Conservation (phyloP, 2,329 filamentous ascomycete genomes). For the Alternaria consortialis region DNA sequence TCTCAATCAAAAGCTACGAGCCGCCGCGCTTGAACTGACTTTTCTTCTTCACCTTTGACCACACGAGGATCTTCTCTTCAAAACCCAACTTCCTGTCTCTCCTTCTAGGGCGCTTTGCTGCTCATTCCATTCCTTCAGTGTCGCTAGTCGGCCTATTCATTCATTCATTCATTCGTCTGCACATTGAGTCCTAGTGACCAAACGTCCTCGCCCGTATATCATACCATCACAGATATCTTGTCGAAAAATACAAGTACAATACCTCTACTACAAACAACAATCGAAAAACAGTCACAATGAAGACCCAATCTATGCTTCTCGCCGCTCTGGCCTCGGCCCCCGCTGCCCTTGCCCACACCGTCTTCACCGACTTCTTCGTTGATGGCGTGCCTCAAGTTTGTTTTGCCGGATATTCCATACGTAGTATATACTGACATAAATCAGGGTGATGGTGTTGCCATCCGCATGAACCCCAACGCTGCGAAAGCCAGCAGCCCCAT, state of each 20-base stretch:
- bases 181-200: slow-evolving; percentile 45
- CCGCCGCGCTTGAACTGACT: slow-evolving; percentile 10
- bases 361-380: slow-evolving; percentile 49
- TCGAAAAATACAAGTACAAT: background rate
- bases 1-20: slow-evolving; percentile 34
- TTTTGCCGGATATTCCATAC: background rate
- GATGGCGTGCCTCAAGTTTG: slow-evolving; percentile 44
- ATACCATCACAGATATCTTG: slow-evolving; percentile 26
- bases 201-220: slow-evolving; percentile 33
- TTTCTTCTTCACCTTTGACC: slow-evolving; percentile 22
- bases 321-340: slow-evolving; percentile 46
- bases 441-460: slow-evolving; percentile 74
- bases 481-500: slow-evolving; percentile 67
- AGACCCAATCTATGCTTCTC: slow-evolving; percentile 45
- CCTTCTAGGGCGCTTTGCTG: slow-evolving; percentile 37
- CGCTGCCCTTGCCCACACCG: slow-evolving; percentile 47
- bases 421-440: slow-evolving; percentile 28
- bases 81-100: slow-evolving; percentile 45
- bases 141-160: slow-evolving; percentile 51
- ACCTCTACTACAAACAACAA: slow-evolving; percentile 6
- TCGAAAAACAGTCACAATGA: slow-evolving; percentile 36
- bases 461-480: slow-evolving; percentile 69
- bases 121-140: slow-evolving; percentile 44
- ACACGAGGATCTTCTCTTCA: slow-evolving; percentile 35
- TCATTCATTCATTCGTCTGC: slow-evolving; percentile 35